Evolutionary conservation across 2,329 filamentous ascomycete genomes (phyloP).

Genomic region (Coleophoma crateriformis): DNA sequence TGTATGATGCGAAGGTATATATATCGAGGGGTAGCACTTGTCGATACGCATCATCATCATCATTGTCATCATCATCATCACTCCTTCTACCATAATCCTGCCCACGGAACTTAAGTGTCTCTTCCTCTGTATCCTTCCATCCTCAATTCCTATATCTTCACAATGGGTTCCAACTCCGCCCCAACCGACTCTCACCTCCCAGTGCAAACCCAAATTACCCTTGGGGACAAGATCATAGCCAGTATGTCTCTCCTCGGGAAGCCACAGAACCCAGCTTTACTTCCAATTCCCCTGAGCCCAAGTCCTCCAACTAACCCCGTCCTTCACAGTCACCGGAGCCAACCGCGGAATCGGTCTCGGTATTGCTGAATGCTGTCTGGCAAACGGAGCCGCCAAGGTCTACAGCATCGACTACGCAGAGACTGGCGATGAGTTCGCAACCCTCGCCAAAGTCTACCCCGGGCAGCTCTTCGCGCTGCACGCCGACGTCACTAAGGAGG

Average conservation of each 20-base stretch:
- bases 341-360: slow-evolving; percentile 37
- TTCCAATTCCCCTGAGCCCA: not conserved
- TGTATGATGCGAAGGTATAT: too few relatives aligned
- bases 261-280: too few relatives aligned
- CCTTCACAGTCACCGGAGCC: slow-evolving; percentile 26
- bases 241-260: slow-evolving; percentile 14
- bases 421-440: slow-evolving; percentile 34
- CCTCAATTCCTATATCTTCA: not conserved
- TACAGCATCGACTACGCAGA: slow-evolving; percentile 41
- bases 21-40: too few relatives aligned
- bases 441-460: slow-evolving; percentile 32
- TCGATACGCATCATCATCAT: too few relatives aligned
- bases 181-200: not conserved
- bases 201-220: slow-evolving; percentile 22
- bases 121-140: not conserved
- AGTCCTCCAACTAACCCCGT: not conserved
- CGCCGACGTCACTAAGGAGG: slow-evolving; percentile 41
- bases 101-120: too few relatives aligned
- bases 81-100: too few relatives aligned
- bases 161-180: not conserved
- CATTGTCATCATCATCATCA: too few relatives aligned
- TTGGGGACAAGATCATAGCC: slow-evolving; percentile 27
- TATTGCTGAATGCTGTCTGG: slow-evolving; percentile 39
- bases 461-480: slow-evolving; percentile 33
- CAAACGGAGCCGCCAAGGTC: slow-evolving; percentile 35